Evolutionary conservation across 2,329 filamentous ascomycete genomes (phyloP).

Genomic region (Venturia aucupariae): DNA sequence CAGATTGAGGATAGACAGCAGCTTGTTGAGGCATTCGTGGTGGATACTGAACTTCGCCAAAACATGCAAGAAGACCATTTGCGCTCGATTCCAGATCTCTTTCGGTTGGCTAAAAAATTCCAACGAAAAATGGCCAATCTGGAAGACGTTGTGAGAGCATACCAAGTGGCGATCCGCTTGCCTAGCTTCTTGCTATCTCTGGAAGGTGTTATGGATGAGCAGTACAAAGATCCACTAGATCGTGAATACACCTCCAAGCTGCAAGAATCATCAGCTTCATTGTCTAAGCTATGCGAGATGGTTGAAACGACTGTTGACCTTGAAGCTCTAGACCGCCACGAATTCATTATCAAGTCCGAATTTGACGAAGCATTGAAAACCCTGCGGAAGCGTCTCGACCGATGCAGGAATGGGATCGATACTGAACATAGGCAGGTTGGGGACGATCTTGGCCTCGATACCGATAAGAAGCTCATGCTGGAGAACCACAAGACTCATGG

Average conservation of each 20-base stretch:
- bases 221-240: conserved; percentile 80
- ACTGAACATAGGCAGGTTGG: conserved; percentile 69
- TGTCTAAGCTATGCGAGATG: conserved; percentile 90
- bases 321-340: conserved; percentile 88
- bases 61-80: conserved; percentile 96
- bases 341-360: conserved; percentile 98
- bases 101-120: conserved; percentile 87
- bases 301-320: conserved; percentile 97
- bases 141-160: conserved; percentile 90
- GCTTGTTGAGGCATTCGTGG: conserved; percentile 88
- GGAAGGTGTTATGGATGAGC: conserved; percentile 90
- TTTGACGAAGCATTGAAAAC: conserved; percentile 82
- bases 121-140: conserved; percentile 84
- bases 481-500: conserved; percentile 95
- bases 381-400: conserved; percentile 88
- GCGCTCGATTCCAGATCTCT: conserved; percentile 85
- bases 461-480: conserved; percentile 97
- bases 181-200: conserved; percentile 84
- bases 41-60: conserved; percentile 85
- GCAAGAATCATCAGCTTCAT: conserved; percentile 59
- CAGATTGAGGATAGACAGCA: conserved; percentile 90
- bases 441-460: conserved; percentile 76
- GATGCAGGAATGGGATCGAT: conserved; percentile 72
- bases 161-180: conserved; percentile 86
- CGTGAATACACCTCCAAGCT: conserved; percentile 72